Percentiles rank a stretch among this genome's conserved stretches.
Evolutionary conservation across 345 rosid genomes (phyloP).

Genomic region (Eucalyptus sp.): DNA sequence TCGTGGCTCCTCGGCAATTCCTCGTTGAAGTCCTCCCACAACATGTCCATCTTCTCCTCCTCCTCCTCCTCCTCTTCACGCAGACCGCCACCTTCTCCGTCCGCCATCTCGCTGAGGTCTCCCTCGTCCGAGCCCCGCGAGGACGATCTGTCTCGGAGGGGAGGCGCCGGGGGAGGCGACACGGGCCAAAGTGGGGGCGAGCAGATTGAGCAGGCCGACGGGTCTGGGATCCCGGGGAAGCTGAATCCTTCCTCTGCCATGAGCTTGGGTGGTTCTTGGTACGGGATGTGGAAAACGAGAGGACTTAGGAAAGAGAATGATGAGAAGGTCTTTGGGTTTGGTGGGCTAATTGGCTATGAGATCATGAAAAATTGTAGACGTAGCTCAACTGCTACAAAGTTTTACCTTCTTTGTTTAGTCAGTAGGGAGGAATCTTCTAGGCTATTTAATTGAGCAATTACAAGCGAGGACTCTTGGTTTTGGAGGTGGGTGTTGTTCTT

Average conservation of each 20-base stretch:
- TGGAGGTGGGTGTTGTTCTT: neutral
- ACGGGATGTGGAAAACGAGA: neutral
- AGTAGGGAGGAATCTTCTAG: neutral
- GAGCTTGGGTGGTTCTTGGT: neutral
- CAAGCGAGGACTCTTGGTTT: neutral
- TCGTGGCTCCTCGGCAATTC: neutral
- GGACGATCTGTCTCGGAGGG: neutral
- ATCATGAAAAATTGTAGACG: neutral
- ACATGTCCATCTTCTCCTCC: conserved; percentile 67
- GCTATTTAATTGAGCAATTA: neutral
- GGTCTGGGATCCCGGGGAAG: conserved; percentile 39
- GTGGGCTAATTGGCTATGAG: neutral
- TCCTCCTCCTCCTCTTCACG: neutral
- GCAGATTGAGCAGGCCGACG: conserved; percentile 15
- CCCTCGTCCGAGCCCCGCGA: neutral
- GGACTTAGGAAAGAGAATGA: neutral
- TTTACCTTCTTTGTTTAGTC: neutral
- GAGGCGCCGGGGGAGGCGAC: conserved; percentile 7
- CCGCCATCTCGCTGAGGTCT: neutral
- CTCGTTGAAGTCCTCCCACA: conserved; percentile 89
- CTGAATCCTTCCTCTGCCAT: conserved; percentile 49
- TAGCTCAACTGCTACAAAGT: conserved; percentile 48
- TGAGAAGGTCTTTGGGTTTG: neutral
- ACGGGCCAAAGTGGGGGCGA: conserved; percentile 70
- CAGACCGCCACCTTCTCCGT: neutral